These are phyloP conservation scores for Hypoxylon fragiforme DNA, from an alignment of 495 filamentous ascomycete species.

Conservation along the genomic window DNA sequence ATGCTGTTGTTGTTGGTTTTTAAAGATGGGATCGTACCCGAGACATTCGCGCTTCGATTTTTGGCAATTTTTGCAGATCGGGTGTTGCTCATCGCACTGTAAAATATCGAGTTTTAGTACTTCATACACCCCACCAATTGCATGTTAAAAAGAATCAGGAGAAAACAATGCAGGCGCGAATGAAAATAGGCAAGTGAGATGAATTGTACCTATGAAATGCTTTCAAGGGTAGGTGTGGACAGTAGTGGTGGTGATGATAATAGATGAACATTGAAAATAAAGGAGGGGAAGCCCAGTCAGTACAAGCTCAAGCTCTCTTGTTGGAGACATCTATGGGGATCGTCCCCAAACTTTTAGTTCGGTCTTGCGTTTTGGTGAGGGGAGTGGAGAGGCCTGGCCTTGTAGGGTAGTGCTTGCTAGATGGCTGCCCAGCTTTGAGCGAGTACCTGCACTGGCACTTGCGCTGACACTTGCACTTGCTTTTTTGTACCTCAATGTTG, in stretches of 20 bases:
- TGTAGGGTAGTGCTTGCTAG: not conserved
- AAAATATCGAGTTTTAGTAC: conserved; percentile 1
- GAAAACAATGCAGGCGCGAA: not conserved
- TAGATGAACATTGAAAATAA: not conserved
- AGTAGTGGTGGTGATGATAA: not conserved
- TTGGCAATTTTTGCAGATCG: conserved; percentile 93
- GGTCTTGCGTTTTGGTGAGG: not conserved
- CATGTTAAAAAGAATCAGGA: not conserved
- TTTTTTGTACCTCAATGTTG: conserved; percentile 5
- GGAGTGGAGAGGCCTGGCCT: not conserved
- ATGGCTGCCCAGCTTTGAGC: not conserved
- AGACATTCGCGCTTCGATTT: conserved; percentile 98
- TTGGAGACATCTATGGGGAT: not conserved
- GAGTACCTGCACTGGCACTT: not conserved
- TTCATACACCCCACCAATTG: conserved; percentile 23
- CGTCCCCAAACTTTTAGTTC: not conserved
- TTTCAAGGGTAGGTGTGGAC: too few relatives aligned
- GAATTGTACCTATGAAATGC: too few relatives aligned
- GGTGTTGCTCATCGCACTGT: conserved; percentile 96
- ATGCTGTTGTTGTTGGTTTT: conserved; percentile 64
- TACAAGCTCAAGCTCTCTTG: not conserved
- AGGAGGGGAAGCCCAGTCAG: not conserved
- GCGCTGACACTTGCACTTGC: not conserved
- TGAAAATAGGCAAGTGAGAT: too few relatives aligned
- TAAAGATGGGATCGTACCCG: conserved; percentile 98